phyloP scores from a whole-genome alignment of 139 green algal species.

The Chara braunii region DNA sequence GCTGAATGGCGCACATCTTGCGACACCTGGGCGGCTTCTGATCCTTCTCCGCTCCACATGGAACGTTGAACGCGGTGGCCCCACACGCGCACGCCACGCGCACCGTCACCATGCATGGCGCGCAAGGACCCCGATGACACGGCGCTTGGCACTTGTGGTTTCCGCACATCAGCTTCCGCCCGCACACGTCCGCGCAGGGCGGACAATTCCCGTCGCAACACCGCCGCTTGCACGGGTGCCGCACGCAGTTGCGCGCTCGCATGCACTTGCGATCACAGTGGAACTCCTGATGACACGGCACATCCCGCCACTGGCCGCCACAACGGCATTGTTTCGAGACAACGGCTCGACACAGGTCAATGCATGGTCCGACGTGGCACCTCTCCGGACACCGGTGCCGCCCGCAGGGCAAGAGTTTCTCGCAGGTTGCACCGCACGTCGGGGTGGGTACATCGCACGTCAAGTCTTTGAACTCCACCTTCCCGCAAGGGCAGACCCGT shows the following conservation, averaged over 20 bases:
- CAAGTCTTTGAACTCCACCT: slow-evolving; percentile 36
- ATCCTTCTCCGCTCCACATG: slow-evolving; percentile 60
- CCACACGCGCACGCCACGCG: slow-evolving; percentile 67
- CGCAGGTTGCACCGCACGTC: slow-evolving; percentile 69
- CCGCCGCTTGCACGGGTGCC: slow-evolving; percentile 68
- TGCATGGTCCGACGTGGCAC: slow-evolving; percentile 65
- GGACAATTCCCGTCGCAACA: slow-evolving; percentile 77
- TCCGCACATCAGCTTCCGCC: slow-evolving; percentile 58
- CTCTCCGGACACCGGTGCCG: slow-evolving; percentile 52
- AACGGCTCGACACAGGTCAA: slow-evolving; percentile 39
- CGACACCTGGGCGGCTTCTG: slow-evolving; percentile 55
- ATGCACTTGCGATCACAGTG: slow-evolving; percentile 55
- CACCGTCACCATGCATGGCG: slow-evolving; percentile 62
- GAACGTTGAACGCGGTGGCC: slow-evolving; percentile 45
- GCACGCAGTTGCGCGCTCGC: slow-evolving; percentile 13
- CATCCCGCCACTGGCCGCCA: slow-evolving; percentile 13
- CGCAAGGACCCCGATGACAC: slow-evolving; percentile 55
- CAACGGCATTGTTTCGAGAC: slow-evolving; percentile 52
- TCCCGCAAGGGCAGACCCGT: slow-evolving; percentile 72
- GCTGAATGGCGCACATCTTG: slow-evolving; percentile 51
- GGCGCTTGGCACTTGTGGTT: slow-evolving; percentile 60
- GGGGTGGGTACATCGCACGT: slow-evolving; percentile 48
- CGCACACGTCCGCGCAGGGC: slow-evolving; percentile 73
- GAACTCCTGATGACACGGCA: slow-evolving; percentile 52
- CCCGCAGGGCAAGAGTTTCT: slow-evolving; percentile 68